phyloP scores from a whole-genome alignment of 2,329 filamentous ascomycete genomes.

The Mariannaea elegans region DNA sequence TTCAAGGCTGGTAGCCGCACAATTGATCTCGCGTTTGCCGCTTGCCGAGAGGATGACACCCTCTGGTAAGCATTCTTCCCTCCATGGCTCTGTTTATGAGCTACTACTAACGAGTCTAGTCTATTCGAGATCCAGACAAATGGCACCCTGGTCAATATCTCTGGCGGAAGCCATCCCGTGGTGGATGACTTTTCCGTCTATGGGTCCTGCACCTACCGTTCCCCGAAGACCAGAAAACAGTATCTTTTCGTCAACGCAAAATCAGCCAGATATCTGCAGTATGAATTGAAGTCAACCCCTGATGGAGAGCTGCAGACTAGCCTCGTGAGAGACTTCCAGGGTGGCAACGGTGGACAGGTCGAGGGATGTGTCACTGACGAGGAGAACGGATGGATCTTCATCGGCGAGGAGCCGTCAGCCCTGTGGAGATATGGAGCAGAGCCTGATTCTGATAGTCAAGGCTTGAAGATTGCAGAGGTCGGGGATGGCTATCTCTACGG shows the following conservation, averaged over 20 bases:
- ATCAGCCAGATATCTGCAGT: constrained; percentile 62
- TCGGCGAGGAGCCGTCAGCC: constrained; percentile 61
- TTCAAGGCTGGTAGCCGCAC: constrained; percentile 54
- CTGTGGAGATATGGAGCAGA: constrained; percentile 63
- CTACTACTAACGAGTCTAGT: constrained; percentile 40
- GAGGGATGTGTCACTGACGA: constrained; percentile 64
- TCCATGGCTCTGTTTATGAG: too few species aligned
- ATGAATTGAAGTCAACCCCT: constrained; percentile 53
- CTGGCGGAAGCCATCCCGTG: constrained; percentile 57
- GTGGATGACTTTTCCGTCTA: constrained; percentile 58
- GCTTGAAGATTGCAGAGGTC: constrained; percentile 50
- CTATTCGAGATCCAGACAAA: constrained; percentile 59
- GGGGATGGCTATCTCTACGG: constrained; percentile 58
- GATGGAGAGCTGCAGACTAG: constrained; percentile 54
- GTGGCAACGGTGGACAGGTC: constrained; percentile 60
- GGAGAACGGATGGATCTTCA: constrained; percentile 58
- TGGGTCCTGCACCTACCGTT: constrained; percentile 62
- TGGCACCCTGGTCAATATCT: constrained; percentile 53
- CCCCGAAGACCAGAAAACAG: constrained; percentile 55
- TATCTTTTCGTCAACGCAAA: constrained; percentile 66
- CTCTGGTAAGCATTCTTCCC: constrained; percentile 55
- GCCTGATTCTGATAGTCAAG: constrained; percentile 50
- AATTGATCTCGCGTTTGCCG: constrained; percentile 59
- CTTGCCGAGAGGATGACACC: constrained; percentile 60
- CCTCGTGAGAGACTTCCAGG: constrained; percentile 60